A percentile compares a stretch with the other conserved stretches of the same genome.
phyloP scores from a whole-genome alignment of 2,329 filamentous ascomycete genomes.

The Elsinoe perseae region DNA sequence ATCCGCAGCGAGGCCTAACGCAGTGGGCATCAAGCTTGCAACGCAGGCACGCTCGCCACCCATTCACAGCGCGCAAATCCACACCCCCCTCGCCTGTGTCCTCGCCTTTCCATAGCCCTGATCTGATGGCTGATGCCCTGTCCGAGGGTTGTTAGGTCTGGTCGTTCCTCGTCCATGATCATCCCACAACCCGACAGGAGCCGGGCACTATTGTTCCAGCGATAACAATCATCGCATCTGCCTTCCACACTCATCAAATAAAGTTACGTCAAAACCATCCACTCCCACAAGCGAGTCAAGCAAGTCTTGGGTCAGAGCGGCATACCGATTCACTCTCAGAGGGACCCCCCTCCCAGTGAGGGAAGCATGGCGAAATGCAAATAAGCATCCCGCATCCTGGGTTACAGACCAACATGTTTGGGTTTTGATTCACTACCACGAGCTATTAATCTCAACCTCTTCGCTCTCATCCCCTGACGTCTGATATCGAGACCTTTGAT shows the following conservation, averaged over 20 bases:
- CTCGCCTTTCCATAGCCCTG: background rate
- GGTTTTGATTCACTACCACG: background rate
- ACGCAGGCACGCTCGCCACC: background rate
- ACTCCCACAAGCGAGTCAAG: slow-evolving; percentile 13
- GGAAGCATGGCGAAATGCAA: slow-evolving; percentile 13
- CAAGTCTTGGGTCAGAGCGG: slow-evolving; percentile 8
- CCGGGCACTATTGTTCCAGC: slow-evolving; percentile 14
- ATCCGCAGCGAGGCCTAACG: slow-evolving; percentile 2
- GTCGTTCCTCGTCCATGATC: slow-evolving; percentile 4
- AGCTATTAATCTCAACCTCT: slow-evolving; percentile 13
- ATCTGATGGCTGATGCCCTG: slow-evolving; percentile 3
- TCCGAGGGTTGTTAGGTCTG: background rate
- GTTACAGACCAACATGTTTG: background rate
- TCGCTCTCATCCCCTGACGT: slow-evolving; percentile 7
- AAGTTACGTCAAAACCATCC: slow-evolving; percentile 14
- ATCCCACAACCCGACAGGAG: slow-evolving; percentile 11
- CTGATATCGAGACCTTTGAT: background rate
- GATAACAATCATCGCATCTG: slow-evolving; percentile 15
- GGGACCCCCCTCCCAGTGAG: background rate
- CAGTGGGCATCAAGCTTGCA: background rate
- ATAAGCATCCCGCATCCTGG: slow-evolving; percentile 14
- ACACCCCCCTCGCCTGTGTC: slow-evolving; percentile 3
- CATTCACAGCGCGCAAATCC: background rate
- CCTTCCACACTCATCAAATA: slow-evolving; percentile 15
- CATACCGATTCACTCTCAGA: slow-evolving; percentile 3